phyloP scores from a whole-genome alignment of 1,139 yeast genomes.

The Zygotorulaspora mrakii region DNA sequence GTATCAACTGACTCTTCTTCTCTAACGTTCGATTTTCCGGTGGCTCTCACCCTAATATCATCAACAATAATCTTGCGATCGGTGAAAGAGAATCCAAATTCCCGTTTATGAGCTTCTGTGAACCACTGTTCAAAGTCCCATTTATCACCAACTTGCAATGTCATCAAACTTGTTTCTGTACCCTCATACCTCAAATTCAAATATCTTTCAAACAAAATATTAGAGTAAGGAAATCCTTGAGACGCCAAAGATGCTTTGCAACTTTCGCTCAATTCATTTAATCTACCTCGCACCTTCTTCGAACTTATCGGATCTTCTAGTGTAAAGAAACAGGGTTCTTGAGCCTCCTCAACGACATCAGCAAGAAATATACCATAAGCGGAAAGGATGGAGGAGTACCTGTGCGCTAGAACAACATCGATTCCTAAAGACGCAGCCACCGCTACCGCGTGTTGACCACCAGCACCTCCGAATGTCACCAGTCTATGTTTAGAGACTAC shows the following conservation, averaged over 20 bases:
- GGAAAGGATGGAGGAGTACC: conserved; percentile 52
- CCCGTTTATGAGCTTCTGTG: conserved; percentile 52
- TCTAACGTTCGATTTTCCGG: conserved; percentile 45
- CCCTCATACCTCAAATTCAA: conserved; percentile 81
- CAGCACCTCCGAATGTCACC: conserved; percentile 58
- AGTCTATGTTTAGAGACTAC: conserved; percentile 45
- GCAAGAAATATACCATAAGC: conserved; percentile 57
- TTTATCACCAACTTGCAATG: conserved; percentile 39
- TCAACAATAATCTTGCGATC: conserved; percentile 68
- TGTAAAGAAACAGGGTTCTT: conserved; percentile 50
- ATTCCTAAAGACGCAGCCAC: conserved; percentile 50
- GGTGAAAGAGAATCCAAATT: conserved; percentile 62
- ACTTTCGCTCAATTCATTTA: conserved; percentile 30
- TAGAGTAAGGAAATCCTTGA: conserved; percentile 46
- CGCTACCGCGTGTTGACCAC: conserved; percentile 56
- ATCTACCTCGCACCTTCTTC: conserved; percentile 35
- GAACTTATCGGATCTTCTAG: conserved; percentile 35
- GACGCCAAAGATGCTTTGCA: conserved; percentile 36
- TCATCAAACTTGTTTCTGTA: conserved; percentile 80
- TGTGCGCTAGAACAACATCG: conserved; percentile 45
- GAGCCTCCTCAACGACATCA: conserved; percentile 61
- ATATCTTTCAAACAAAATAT: conserved; percentile 52
- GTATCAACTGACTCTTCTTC: conserved; percentile 39
- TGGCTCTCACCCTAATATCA: conserved; percentile 72
- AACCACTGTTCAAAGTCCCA: conserved; percentile 42